These are phyloP conservation scores for Russula sp. DNA, from an alignment of 768 basidiomycete species.

Conservation along the genomic window DNA sequence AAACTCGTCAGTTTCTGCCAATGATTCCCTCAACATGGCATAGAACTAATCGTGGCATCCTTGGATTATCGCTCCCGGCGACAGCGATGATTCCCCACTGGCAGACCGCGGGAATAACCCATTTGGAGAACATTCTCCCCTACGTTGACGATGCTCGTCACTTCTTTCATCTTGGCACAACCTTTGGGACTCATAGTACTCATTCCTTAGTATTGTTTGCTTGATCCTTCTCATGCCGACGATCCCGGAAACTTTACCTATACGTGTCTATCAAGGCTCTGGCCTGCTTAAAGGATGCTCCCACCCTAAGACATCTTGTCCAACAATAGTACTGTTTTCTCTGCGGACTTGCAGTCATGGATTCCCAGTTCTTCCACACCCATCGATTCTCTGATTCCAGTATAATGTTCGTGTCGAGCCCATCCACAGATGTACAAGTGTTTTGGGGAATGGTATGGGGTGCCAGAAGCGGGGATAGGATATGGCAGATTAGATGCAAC, in stretches of 20 bases:
- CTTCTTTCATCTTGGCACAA: too few species aligned
- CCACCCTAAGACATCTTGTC: conserved; percentile 41
- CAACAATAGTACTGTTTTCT: conserved; percentile 34
- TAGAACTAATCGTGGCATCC: too few species aligned
- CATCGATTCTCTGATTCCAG: conserved; percentile 60
- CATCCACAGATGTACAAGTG: conserved; percentile 44
- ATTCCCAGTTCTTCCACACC: conserved; percentile 36
- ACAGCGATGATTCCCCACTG: conserved; percentile 37
- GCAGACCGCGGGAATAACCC: conserved; percentile 37
- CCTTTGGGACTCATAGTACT: conserved; percentile 18
- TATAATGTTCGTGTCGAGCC: conserved; percentile 44
- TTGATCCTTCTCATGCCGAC: conserved; percentile 37
- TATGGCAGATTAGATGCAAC: conserved; percentile 49
- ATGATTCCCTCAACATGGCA: too few species aligned
- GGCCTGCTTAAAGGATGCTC: conserved; percentile 46
- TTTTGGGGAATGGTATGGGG: conserved; percentile 45
- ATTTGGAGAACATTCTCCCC: conserved; percentile 45
- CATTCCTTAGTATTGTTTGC: conserved; percentile 48
- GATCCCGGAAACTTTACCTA: conserved; percentile 32
- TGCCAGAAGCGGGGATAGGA: conserved; percentile 31
- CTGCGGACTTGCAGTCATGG: conserved; percentile 39
- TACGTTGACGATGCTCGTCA: conserved; percentile 18
- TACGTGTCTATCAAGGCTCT: conserved; percentile 35
- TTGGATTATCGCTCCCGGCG: too few species aligned
- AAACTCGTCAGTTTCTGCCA: too few species aligned